Base-by-base conservation (phyloP, 2,329 filamentous ascomycete species). In the Ampelomyces quisqualis region DNA sequence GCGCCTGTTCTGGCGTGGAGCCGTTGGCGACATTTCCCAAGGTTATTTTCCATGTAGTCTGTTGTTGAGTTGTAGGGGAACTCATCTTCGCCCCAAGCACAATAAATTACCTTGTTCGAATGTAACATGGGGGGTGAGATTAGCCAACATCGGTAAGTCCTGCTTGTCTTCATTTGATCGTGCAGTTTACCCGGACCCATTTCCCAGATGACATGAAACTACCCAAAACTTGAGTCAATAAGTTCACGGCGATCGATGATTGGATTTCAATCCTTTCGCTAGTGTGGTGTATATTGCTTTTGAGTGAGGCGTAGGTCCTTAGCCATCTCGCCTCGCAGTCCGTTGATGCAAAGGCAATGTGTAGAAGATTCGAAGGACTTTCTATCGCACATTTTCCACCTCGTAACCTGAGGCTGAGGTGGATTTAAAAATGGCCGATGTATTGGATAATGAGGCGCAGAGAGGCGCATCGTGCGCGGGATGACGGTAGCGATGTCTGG, bases 331-430 rank as follows among this genome's bases (percentile, higher is more conserved):
- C 32, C 14, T 29, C 42, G 40, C 41, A 45, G 27, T 23, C 23
- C 34, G 34, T 31, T 24, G n/a, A 49, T 45, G 18, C 39, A 23
- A 17, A 33, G 19, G 32, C 21, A 49, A 30, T 53, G 45, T 45
- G 42, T 10, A 39, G 51, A 54, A 47, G 24, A 35, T 53, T 53
- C 50, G 45, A 26, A 19, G 34, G 38, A 34, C 27, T 10, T 54
- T 54, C 48, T 54, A 54, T 43, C 49, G 51, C 26, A n/a, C 21
- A 21, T 14, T 29, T 19, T 26, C 29, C 35, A 18, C 15, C 31
- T 30, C 40, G 36, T 32, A 19, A 43, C 44, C 38, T 45, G 47
- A 51, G 44, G 47, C 42, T 51, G 42, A 43, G 50, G 28, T 19
- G 10, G 6, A 6, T 10, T 6, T 10, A 23, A 6, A 10, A 6